Conservation (phyloP, 2,329 filamentous ascomycete species). For the Fusarium begoniae region DNA sequence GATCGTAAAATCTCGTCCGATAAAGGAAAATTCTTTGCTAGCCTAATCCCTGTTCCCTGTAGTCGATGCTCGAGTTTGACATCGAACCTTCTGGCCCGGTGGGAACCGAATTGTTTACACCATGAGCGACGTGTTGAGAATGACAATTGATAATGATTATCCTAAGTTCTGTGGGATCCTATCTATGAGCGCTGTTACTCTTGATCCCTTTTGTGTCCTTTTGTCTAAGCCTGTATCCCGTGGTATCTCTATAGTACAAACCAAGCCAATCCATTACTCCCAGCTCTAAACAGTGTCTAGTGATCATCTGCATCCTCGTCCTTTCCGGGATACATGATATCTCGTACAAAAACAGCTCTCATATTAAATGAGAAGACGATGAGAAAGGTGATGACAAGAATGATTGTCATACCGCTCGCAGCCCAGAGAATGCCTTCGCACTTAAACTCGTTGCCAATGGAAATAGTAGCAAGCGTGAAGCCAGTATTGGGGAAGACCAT, state of each 20-base stretch:
- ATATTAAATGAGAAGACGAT: conserved; percentile 56
- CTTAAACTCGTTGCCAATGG: conserved; percentile 59
- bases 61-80: background rate
- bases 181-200: background rate
- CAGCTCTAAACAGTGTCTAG: conserved; percentile 24
- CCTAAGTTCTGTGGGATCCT: background rate
- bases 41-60: background rate
- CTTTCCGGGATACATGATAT: conserved; percentile 64
- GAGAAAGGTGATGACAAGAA: conserved; percentile 54
- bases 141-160: background rate
- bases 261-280: conserved; percentile 4
- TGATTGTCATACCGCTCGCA: conserved; percentile 59
- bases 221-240: conserved; percentile 16
- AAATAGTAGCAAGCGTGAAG: conserved; percentile 65
- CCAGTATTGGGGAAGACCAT: conserved; percentile 71
- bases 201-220: background rate
- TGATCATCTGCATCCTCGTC: conserved; percentile 64
- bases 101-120: background rate
- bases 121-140: background rate
- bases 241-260: conserved; percentile 21
- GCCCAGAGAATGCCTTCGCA: conserved; percentile 59
- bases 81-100: conserved; percentile 7
- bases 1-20: conserved; percentile 9
- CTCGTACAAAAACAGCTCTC: conserved; percentile 58
- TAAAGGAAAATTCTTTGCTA: background rate